Evolutionary conservation across 495 filamentous ascomycete genomes (phyloP), one percentile per base, ranked within the genome.

Genomic region (Daldinia childiae): DNA sequence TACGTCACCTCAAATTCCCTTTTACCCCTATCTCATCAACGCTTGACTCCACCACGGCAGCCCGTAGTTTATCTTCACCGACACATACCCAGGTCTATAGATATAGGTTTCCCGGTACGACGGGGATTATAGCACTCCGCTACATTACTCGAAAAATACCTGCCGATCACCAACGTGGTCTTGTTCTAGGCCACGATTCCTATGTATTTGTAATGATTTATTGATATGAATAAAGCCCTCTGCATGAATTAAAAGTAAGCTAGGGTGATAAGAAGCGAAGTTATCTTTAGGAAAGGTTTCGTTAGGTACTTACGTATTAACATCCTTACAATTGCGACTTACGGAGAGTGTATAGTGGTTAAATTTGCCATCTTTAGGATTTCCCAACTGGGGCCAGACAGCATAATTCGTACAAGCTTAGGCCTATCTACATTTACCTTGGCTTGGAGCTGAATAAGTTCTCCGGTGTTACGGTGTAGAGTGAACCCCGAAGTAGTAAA

Each of bases 21-120:
- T 14, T 27, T 39, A 58, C 55, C 55, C 55, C 55, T 58, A 58
- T 58, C 19, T 39, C 8, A n/a, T 39, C 8, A n/a, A 8, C 21
- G 11, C 27, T 26, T 27, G 12, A 12, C 17, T 26, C 8, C 55
- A 32, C 6, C n/a, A 3, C 5, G 34, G 19, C 12, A 41, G 12
- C 32, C 38, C 11, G 15, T 6, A 3, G 19, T 3, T 34, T 26
- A 58, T 39, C 55, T 58, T 32, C n/a, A 58, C 32, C 17, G 55
- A 34, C 29, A 36, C 6, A 4, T 1, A 21, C 11, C 11, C 15
- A 21, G 1, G 5, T 15, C 14, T 9, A 6, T 3, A 12, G 54
- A 27, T 15, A 56, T 29, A n/a, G 30, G 30, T 4, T 12, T 8
- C 5, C 17, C 3, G 7, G 27, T 48, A 19, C 11, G 4, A 17